Base-by-base conservation (phyloP, 1,284 basidiomycete genomes). In the Cystobasidium sp. region DNA sequence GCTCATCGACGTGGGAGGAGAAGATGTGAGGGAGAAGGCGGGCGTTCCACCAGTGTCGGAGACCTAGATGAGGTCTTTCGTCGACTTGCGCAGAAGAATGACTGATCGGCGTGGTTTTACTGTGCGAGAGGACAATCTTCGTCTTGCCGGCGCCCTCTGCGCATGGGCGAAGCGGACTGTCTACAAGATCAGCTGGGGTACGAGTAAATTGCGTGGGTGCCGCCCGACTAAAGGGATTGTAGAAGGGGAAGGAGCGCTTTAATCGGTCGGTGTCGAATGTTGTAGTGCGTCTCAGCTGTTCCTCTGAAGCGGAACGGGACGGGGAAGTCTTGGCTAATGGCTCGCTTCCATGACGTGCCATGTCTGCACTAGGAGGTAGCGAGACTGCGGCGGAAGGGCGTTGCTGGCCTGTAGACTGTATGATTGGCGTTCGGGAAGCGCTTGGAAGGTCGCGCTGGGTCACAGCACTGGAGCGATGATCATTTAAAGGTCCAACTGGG, bases 21-120 rank as follows among this genome's bases (percentile, higher is more conserved):
- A 62, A 65, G 3, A 61, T 31, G 12, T 64, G 63, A 31, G 58
- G 58, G 31, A 66, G 39, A 18, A 67, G 24, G 43, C 62, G 70
- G 39, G 20, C 37, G 22, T 73, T 65, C 62, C 62, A 66, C 70
- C 70, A 73, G 18, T 73, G 62, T 7, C 70, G 46, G 9, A 51
- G 43, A 18, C 58, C 56, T 14, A 51, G 31, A 18, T 31, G 22
- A 20, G 18, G 55, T 31, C n/a, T 53, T 43, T 24, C 46, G 14
- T 69, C 41, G 16, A 18, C 6, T 16, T 52, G 37, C 3, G 7
- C n/a, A 37, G 49, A 20, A 6, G 44, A 20, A 41, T 24, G n/a
- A 14, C 22, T 51, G 8, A 66, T 31, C n/a, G 64, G 64, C n/a
- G 64, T 66, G 12, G 64, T 66, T 37, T 66, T 66, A 49, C 64